These are phyloP conservation scores for Pseudoneurospora amorphoporcata DNA, from an alignment of 495 filamentous ascomycete genomes.

Conservation along the genomic window DNA sequence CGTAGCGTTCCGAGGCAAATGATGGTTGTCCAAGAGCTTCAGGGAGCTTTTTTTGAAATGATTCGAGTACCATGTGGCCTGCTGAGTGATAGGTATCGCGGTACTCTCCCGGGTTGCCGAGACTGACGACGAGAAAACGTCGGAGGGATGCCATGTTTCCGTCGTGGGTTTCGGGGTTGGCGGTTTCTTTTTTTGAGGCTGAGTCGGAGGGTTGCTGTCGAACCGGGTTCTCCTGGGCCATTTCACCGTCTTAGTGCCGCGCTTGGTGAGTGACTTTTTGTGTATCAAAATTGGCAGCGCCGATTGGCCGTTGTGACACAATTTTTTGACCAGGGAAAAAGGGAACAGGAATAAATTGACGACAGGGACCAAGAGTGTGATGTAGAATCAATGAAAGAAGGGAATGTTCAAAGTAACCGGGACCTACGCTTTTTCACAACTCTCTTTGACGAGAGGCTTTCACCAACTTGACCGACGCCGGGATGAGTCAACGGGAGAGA, in stretches of 20 bases:
- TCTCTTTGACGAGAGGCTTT: neutral
- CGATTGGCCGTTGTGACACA: neutral
- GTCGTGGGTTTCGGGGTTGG: neutral
- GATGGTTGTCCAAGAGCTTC: slow-evolving; percentile 22
- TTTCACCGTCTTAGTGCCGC: neutral
- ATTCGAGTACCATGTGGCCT: slow-evolving; percentile 59
- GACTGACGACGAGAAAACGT: slow-evolving; percentile 38
- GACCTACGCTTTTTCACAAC: slow-evolving; percentile 3
- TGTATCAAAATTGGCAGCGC: neutral
- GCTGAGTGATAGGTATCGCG: slow-evolving; percentile 68
- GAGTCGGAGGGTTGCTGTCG: neutral
- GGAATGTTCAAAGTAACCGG: slow-evolving; percentile 2
- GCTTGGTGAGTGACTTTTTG: neutral
- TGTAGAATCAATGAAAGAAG: neutral
- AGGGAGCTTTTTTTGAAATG: slow-evolving; percentile 36
- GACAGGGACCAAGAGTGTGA: too few relatives aligned
- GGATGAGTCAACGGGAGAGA: slow-evolving; percentile 3
- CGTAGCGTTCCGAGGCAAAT: slow-evolving; percentile 32
- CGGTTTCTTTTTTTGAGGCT: neutral
- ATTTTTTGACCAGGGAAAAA: neutral
- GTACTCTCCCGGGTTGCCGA: slow-evolving; percentile 44
- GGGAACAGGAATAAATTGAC: too few relatives aligned
- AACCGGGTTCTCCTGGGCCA: neutral
- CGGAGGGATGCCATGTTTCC: slow-evolving; percentile 6
- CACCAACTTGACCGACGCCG: neutral